Conservation (phyloP, 2,329 filamentous ascomycete species). For the Penicillium paneum region DNA sequence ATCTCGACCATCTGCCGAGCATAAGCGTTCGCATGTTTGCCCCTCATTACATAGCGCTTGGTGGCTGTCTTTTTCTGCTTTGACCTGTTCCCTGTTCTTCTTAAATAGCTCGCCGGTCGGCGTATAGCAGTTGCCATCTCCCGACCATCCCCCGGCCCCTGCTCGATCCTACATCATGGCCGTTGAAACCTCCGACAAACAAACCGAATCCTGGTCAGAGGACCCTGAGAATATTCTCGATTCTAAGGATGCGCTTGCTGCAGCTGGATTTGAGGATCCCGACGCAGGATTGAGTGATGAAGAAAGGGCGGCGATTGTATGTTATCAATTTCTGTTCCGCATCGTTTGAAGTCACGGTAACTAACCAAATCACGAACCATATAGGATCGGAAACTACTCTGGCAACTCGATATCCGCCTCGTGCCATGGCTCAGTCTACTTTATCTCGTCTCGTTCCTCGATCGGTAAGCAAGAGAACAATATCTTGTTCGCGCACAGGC, state of each 20-base stretch:
- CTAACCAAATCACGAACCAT: background rate
- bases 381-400: constrained; percentile 45
- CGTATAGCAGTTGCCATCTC: background rate
- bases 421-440: constrained; percentile 48
- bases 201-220: constrained; percentile 9
- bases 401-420: constrained; percentile 46
- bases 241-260: constrained; percentile 6
- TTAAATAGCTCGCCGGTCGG: background rate
- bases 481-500: background rate
- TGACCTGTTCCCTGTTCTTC: background rate
- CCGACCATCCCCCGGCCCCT: background rate
- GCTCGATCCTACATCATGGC: constrained; percentile 9
- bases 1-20: background rate
- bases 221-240: constrained; percentile 22
- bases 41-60: constrained; percentile 1
- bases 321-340: constrained; percentile 18
- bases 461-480: constrained; percentile 25
- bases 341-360: background rate
- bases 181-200: constrained; percentile 10
- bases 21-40: constrained; percentile 7
- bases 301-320: constrained; percentile 60
- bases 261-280: constrained; percentile 46
- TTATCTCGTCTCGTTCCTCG: constrained; percentile 45
- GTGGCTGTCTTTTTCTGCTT: background rate
- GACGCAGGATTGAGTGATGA: constrained; percentile 64